Evolutionary conservation across 371 early-diverging fungal genomes (phyloP).

Genomic region (Ecytonucleospora hepatopenaei): DNA sequence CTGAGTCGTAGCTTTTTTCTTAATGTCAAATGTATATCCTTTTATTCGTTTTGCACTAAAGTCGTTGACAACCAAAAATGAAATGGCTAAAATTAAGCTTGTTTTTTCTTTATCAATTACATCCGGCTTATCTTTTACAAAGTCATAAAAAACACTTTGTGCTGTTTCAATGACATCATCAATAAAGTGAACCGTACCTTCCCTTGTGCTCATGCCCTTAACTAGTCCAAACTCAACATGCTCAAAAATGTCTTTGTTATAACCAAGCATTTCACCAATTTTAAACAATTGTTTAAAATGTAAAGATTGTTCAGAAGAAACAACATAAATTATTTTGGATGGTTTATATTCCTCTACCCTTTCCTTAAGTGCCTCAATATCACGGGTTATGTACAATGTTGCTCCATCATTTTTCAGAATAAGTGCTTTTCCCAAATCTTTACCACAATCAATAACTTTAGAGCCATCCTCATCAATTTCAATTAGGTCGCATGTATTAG

Average conservation of each 20-base stretch:
- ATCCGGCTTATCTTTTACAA: constrained; percentile 71
- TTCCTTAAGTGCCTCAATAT: constrained; percentile 86
- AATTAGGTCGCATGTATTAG: constrained; percentile 60
- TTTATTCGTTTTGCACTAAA: constrained; percentile 81
- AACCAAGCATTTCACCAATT: constrained; percentile 67
- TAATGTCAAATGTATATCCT: constrained; percentile 88
- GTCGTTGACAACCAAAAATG: constrained; percentile 85
- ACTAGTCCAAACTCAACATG: constrained; percentile 95
- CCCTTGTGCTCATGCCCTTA: constrained; percentile 81
- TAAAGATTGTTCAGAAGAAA: constrained; percentile 79
- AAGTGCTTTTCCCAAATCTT: constrained; percentile 56
- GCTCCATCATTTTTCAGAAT: constrained; percentile 86
- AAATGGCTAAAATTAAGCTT: constrained; percentile 64
- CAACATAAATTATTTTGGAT: constrained; percentile 84
- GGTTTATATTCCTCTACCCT: constrained; percentile 76
- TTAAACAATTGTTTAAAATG: constrained; percentile 90
- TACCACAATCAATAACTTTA: constrained; percentile 46
- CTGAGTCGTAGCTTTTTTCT: constrained; percentile 68
- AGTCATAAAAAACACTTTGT: constrained; percentile 74
- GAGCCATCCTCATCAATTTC: constrained; percentile 49
- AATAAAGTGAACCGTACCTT: constrained; percentile 88
- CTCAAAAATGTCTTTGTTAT: constrained; percentile 64
- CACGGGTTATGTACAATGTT: constrained; percentile 87
- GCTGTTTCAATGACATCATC: constrained; percentile 83
- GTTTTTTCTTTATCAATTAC: constrained; percentile 68